These are phyloP conservation scores for Asterophora parasitica DNA, from an alignment of 768 basidiomycete genomes.

Conservation along the genomic window DNA sequence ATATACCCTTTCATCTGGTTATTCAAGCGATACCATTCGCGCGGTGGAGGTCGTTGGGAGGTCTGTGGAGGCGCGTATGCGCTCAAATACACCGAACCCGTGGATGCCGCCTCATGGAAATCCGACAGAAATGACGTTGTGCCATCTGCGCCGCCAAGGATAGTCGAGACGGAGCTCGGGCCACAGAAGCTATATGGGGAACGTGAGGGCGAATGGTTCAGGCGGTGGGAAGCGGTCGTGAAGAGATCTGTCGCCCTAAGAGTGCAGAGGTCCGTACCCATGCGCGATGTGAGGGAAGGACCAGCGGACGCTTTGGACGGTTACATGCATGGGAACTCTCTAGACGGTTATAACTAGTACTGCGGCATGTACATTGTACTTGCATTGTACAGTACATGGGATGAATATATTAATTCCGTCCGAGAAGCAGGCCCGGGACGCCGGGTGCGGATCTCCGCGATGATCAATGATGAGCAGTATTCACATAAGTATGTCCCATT, in stretches of 20 bases:
- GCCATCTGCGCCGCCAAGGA: conserved; percentile 14
- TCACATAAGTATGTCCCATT: background rate
- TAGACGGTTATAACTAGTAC: background rate
- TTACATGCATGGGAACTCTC: background rate
- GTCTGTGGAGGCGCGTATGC: conserved; percentile 72
- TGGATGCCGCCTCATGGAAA: conserved; percentile 5
- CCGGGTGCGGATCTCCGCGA: conserved; percentile 1
- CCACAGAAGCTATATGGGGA: conserved; percentile 46
- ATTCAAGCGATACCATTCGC: conserved; percentile 60
- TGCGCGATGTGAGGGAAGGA: conserved; percentile 6
- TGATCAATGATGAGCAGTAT: too few species aligned
- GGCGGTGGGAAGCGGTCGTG: conserved; percentile 67
- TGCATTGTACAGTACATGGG: too few species aligned
- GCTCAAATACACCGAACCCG: conserved; percentile 43
- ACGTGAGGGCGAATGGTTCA: conserved; percentile 76
- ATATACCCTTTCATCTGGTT: conserved; percentile 83
- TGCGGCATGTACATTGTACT: too few species aligned
- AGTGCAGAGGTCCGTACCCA: conserved; percentile 34
- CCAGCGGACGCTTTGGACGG: background rate
- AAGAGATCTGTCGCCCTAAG: conserved; percentile 46
- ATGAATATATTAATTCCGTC: background rate
- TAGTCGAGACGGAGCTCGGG: conserved; percentile 29
- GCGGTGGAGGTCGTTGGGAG: conserved; percentile 69
- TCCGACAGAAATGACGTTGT: background rate
- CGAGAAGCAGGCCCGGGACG: background rate